Evolutionary conservation across 768 basidiomycete species (phyloP).

Genomic region (Tulasnella calospora): DNA sequence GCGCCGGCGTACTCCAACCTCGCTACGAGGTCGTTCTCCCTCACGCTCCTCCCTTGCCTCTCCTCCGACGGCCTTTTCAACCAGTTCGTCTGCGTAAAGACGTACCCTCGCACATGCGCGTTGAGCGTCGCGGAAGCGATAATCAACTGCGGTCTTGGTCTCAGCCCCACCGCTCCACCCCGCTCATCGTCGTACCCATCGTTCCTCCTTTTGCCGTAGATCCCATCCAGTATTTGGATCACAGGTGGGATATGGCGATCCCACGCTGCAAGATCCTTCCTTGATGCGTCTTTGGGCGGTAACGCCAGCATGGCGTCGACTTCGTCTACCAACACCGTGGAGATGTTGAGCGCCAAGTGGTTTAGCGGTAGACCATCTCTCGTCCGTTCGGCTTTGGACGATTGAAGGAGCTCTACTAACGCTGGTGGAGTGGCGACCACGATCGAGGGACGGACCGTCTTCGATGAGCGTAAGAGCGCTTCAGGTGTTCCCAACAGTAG

Average conservation of each 20-base stretch:
- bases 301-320: slow-evolving; percentile 3
- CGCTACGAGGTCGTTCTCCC: slow-evolving; percentile 6
- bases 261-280: background rate
- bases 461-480: background rate
- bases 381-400: background rate
- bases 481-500: background rate
- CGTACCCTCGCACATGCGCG: background rate
- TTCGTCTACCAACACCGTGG: slow-evolving; percentile 12
- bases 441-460: background rate
- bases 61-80: background rate
- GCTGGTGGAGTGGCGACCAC: slow-evolving; percentile 4
- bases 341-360: background rate
- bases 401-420: background rate
- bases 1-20: slow-evolving; percentile 3
- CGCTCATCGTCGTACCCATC: background rate
- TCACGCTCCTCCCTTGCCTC: background rate
- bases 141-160: slow-evolving; percentile 12
- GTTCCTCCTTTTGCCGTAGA: background rate
- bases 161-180: background rate
- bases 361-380: background rate
- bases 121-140: slow-evolving; percentile 16
- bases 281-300: background rate
- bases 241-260: background rate
- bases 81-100: slow-evolving; percentile 19
- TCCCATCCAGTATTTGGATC: slow-evolving; percentile 4